Conservation (phyloP, 352 stramenopile species). For the Halophytophthora polymorphica region DNA sequence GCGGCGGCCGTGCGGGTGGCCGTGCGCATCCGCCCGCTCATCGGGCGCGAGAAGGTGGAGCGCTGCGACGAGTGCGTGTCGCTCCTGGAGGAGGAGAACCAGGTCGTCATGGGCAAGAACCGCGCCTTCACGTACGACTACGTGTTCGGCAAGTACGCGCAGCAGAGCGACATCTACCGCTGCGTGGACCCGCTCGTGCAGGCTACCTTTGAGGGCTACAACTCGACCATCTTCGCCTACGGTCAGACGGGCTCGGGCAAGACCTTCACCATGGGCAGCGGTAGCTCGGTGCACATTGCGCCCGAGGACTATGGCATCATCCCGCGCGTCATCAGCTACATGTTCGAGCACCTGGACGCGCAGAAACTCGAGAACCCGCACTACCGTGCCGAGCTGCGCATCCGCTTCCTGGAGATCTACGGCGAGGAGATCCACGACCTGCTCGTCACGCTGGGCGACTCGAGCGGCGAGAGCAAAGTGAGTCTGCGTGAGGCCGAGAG, state of each 20-base stretch:
- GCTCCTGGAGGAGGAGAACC: constrained; percentile 74
- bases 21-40: constrained; percentile 83
- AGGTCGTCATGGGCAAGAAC: constrained; percentile 89
- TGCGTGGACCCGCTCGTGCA: constrained; percentile 81
- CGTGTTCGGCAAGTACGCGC: constrained; percentile 80
- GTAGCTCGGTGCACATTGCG: constrained; percentile 73
- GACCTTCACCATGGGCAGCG: constrained; percentile 89
- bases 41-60: constrained; percentile 87
- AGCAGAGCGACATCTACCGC: constrained; percentile 84
- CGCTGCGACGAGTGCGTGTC: constrained; percentile 86
- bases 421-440: constrained; percentile 89
- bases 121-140: constrained; percentile 90
- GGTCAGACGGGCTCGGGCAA: constrained; percentile 86
- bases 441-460: constrained; percentile 70
- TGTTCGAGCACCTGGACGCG: constrained; percentile 77
- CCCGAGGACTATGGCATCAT: constrained; percentile 88
- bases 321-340: constrained; percentile 76
- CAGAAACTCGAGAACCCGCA: constrained; percentile 55
- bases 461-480: constrained; percentile 60
- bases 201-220: constrained; percentile 87
- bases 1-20: constrained; percentile 72
- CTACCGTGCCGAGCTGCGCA: constrained; percentile 64
- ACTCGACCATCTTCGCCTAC: constrained; percentile 89
- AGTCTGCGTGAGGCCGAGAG: constrained; percentile 83
- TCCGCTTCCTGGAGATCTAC: constrained; percentile 92